Evolutionary conservation across 202 grass and related monocot genomes (phyloP), one percentile per base, ranked within the genome.

Genomic region (Carex arenaria): DNA sequence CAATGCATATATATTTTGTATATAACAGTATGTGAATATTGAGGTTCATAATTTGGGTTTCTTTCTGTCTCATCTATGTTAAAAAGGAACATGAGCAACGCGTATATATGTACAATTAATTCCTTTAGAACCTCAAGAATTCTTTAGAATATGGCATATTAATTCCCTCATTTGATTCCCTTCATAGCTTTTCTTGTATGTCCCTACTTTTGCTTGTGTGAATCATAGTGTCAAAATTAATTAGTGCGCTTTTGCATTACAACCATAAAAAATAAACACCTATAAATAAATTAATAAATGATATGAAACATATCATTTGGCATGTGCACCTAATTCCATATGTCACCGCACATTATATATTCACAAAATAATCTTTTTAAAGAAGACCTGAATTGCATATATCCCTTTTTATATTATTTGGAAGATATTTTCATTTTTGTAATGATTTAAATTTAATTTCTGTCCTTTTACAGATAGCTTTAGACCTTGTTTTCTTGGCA

Each of bases 401-500:
- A 26, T 26, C 0, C 26, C 26, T 26, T 26, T 26, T 26, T 26
- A 26, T 26, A 26, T 26, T 26, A 26, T 26, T 26, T 26, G 26
- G 78, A 40, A 43, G 20, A 45, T 81, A 2, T 28, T 82, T 82
- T 19, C 31, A 1, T 22, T 82, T 17, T 31, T 8, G 18, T 45
- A 45, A 10, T 43, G 7, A 49, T 42, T 61, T 11, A 1, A 26
- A 26, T 26, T 26, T 26, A 26, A 26, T 26, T 26, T 26, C 26
- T 26, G 26, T 10, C 26, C 14, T 47, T 3, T 8, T 19, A 18
- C 89, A 97, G 94, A 94, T 94, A 82, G 85, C 94, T 12, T 57
- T 76, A 75, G 90, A 90, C 84, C 88, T 97, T 70, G 43, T 94
- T 83, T 94, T 90, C 91, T 73, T 94, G 90, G 91, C 94, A 13